Conservation (phyloP, 495 filamentous ascomycete species). For the Talaromyces adpressus region DNA sequence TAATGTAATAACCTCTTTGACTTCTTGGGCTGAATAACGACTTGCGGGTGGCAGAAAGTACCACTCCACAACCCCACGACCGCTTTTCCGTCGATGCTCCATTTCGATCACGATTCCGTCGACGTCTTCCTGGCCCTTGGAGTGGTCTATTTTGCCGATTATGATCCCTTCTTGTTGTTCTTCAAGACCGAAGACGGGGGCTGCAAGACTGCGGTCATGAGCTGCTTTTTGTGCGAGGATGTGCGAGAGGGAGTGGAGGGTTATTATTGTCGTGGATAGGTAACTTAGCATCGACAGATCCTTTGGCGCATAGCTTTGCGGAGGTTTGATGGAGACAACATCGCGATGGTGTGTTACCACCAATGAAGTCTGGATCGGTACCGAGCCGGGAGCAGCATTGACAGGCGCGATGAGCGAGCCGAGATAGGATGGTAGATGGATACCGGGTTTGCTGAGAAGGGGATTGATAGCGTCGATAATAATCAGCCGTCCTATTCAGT, state of each 20-base stretch:
- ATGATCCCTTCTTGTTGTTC: constrained; percentile 72
- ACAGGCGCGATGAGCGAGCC: constrained; percentile 26
- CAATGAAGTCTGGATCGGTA: constrained; percentile 32
- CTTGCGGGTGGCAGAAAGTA: constrained; percentile 57
- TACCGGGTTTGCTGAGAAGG: constrained; percentile 25
- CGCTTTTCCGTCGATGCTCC: constrained; percentile 76
- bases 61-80: constrained; percentile 67
- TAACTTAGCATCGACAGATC: constrained; percentile 56
- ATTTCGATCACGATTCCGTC: constrained; percentile 71
- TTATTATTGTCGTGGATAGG: constrained; percentile 62
- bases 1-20: constrained; percentile 52
- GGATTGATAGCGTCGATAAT: constrained; percentile 40
- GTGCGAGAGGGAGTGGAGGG: constrained; percentile 59
- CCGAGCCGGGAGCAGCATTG: constrained; percentile 11
- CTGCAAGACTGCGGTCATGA: constrained; percentile 57
- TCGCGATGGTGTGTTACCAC: constrained; percentile 41
- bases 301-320: constrained; percentile 56
- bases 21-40: constrained; percentile 23
- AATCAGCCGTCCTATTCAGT: constrained; percentile 31
- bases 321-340: constrained; percentile 43
- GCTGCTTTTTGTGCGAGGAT: constrained; percentile 60
- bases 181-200: constrained; percentile 68
- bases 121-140: constrained; percentile 35
- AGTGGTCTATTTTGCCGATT: constrained; percentile 41
- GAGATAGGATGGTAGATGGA: constrained; percentile 32